A percentile compares a stretch with the other conserved stretches of the same genome.
phyloP scores from a whole-genome alignment of 441 rosid species.

The Pelargonium cotyledonis region DNA sequence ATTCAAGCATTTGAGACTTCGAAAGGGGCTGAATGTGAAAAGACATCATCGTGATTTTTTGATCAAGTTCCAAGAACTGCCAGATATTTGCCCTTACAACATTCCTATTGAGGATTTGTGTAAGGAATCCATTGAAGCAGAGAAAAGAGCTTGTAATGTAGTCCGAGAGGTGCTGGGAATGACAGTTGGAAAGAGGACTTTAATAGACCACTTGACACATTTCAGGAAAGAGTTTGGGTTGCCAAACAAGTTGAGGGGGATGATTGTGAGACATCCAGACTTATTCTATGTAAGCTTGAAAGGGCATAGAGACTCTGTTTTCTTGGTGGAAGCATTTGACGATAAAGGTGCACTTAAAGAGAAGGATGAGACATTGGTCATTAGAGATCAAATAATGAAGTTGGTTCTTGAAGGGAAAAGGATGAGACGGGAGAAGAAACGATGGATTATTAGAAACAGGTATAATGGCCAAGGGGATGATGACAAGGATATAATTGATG shows the following conservation, averaged over 20 bases:
- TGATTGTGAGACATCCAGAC: conserved; percentile 80
- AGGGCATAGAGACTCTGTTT: conserved; percentile 67
- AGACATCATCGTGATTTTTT: conserved; percentile 50
- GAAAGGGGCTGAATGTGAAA: conserved; percentile 70
- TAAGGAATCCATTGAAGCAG: conserved; percentile 56
- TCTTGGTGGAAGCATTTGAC: conserved; percentile 60
- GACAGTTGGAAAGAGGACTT: conserved; percentile 64
- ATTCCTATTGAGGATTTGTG: conserved; percentile 37
- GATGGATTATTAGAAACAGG: conserved; percentile 11
- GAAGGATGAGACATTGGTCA: conserved; percentile 41
- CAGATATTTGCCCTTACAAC: conserved; percentile 65
- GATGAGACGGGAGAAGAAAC: conserved; percentile 57
- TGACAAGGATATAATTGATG: conserved; percentile 6
- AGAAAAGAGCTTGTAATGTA: conserved; percentile 73
- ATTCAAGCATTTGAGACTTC: conserved; percentile 65
- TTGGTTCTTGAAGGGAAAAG: conserved; percentile 60
- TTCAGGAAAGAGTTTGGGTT: conserved; percentile 75
- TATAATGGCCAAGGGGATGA: neutral
- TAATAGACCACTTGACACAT: conserved; percentile 78
- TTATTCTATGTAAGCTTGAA: conserved; percentile 73
- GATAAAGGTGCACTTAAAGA: conserved; percentile 60
- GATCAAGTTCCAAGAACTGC: conserved; percentile 56
- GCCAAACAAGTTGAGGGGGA: conserved; percentile 60
- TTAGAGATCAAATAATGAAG: conserved; percentile 48
- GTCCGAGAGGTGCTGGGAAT: conserved; percentile 65